Evolutionary conservation across 2,329 filamentous ascomycete genomes (phyloP).

Genomic region (Colletotrichum musae): DNA sequence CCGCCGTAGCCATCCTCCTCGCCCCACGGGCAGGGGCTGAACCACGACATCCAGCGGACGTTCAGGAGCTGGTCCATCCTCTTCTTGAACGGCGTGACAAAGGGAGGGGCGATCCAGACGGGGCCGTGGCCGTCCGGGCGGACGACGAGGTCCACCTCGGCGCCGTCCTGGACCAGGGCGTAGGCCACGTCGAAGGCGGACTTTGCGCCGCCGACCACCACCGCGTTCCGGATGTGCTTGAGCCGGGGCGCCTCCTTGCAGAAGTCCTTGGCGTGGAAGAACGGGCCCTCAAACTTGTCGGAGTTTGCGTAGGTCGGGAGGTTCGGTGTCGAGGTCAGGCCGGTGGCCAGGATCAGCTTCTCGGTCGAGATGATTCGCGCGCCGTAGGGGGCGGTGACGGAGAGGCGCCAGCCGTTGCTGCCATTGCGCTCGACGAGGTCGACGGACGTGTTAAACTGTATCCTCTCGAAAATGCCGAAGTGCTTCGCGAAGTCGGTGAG

Average conservation of each 20-base stretch:
- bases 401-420: constrained; percentile 1
- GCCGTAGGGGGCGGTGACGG: constrained; percentile 4
- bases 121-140: constrained; percentile 66
- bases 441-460: constrained; percentile 66
- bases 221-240: constrained; percentile 50
- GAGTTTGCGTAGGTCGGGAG: constrained; percentile 55
- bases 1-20: constrained; percentile 65
- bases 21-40: constrained; percentile 77
- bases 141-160: constrained; percentile 66
- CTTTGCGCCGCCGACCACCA: constrained; percentile 70
- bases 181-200: constrained; percentile 72
- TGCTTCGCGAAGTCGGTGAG: constrained; percentile 55
- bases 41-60: constrained; percentile 73
- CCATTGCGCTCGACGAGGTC: constrained; percentile 51
- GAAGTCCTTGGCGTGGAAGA: constrained; percentile 63
- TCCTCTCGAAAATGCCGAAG: constrained; percentile 63
- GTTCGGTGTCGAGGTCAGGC: constrained; percentile 61
- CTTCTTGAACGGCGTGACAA: constrained; percentile 73
- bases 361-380: constrained; percentile 44
- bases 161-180: constrained; percentile 59
- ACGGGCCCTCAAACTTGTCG: constrained; percentile 52
- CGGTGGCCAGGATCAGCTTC: constrained; percentile 66
- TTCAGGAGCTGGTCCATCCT: constrained; percentile 71
- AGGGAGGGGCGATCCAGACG: constrained; percentile 66
- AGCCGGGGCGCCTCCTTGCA: constrained; percentile 50